A percentile compares a stretch with the other conserved stretches of the same genome.
phyloP scores from a whole-genome alignment of 2,329 filamentous ascomycete species.

The Pseudocercospora musae region DNA sequence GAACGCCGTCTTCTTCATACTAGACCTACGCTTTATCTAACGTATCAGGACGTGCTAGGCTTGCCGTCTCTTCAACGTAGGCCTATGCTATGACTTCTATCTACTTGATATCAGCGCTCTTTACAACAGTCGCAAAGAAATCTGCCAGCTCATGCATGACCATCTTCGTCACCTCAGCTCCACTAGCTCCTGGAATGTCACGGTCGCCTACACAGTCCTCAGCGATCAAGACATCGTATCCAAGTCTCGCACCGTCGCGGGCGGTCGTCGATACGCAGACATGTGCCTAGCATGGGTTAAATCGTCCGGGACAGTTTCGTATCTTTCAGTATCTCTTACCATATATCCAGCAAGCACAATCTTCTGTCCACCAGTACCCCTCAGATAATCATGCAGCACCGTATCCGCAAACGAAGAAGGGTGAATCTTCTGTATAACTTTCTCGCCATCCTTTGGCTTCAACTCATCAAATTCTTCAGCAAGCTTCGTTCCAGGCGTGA shows the following conservation, averaged over 20 bases:
- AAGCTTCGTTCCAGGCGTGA: constrained; percentile 60
- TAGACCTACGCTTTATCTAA: too few relatives aligned
- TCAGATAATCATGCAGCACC: constrained; percentile 55
- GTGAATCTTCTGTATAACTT: constrained; percentile 56
- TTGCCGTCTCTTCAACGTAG: too few relatives aligned
- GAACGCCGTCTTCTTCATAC: too few relatives aligned
- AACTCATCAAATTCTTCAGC: constrained; percentile 61
- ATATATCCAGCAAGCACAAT: constrained; percentile 61
- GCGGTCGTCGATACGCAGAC: constrained; percentile 63
- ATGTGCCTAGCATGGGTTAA: constrained; percentile 50
- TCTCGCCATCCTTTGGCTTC: constrained; percentile 53
- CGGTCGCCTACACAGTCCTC: constrained; percentile 64
- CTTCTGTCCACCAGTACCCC: constrained; percentile 53
- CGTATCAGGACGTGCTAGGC: too few relatives aligned
- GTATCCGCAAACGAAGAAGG: constrained; percentile 62
- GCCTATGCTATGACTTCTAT: too few relatives aligned
- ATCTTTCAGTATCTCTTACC: constrained; percentile 28
- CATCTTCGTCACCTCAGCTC: constrained; percentile 53
- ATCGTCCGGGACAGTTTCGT: background rate
- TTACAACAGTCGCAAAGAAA: constrained; percentile 56
- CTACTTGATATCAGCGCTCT: too few relatives aligned
- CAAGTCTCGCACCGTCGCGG: constrained; percentile 57
- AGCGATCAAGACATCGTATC: constrained; percentile 61
- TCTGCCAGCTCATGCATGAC: constrained; percentile 60
- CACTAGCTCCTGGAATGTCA: constrained; percentile 61